phyloP scores from a whole-genome alignment of 345 rosid genomes.

The Ceriops tagal region DNA sequence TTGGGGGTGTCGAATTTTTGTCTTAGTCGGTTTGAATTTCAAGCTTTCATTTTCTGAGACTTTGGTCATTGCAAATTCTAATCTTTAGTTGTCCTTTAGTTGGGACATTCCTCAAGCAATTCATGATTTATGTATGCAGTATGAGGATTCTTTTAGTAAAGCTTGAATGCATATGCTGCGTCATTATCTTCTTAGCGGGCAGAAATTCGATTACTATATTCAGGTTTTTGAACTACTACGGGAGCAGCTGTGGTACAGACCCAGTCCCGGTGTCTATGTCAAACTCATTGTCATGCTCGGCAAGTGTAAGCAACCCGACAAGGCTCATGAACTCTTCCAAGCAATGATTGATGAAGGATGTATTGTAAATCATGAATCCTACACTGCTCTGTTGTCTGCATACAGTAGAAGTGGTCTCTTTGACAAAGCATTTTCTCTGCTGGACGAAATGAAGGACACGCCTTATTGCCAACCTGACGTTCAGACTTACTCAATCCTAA shows the following conservation, averaged over 20 bases:
- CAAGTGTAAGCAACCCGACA: constrained; percentile 83
- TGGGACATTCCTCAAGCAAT: too few species aligned
- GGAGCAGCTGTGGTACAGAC: constrained; percentile 85
- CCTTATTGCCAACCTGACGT: constrained; percentile 74
- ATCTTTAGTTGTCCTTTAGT: too few species aligned
- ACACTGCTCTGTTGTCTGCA: constrained; percentile 75
- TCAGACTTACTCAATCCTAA: constrained; percentile 86
- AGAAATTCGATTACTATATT: constrained; percentile 1
- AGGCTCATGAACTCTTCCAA: constrained; percentile 71
- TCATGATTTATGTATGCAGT: too few species aligned
- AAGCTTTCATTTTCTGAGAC: too few species aligned
- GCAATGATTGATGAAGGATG: constrained; percentile 78
- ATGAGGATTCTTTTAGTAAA: too few species aligned
- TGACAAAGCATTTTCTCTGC: constrained; percentile 57
- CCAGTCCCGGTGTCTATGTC: constrained; percentile 60
- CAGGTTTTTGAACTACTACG: constrained; percentile 76
- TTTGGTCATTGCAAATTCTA: too few species aligned
- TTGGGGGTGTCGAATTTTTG: neutral
- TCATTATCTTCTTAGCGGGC: neutral
- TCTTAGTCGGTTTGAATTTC: neutral
- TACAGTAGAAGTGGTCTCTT: constrained; percentile 72
- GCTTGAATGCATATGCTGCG: neutral
- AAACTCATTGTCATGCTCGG: constrained; percentile 89
- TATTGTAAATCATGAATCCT: constrained; percentile 56
- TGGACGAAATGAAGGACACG: constrained; percentile 71